Evolutionary conservation across 148 eudicot species (phyloP).

Genomic region (Vaccinium macrocarpon): DNA sequence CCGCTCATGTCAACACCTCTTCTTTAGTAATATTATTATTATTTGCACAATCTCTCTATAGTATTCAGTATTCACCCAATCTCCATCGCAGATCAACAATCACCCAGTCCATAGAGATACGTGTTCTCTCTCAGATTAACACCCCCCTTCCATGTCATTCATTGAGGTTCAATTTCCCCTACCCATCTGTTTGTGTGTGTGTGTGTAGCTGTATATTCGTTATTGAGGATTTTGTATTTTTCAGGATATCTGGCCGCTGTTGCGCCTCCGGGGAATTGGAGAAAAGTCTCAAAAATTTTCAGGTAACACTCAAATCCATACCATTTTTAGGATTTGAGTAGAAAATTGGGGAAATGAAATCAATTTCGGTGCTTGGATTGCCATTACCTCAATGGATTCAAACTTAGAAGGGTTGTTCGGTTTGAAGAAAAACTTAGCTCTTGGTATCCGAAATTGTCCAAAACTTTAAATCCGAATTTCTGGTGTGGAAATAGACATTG

Average conservation of each 20-base stretch:
- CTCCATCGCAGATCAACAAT: background rate
- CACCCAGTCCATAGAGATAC: slow-evolving; percentile 17
- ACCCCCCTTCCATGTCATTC: slow-evolving; percentile 26
- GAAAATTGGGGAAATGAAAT: background rate
- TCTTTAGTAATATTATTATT: too few species aligned
- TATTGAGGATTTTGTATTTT: background rate
- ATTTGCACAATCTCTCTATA: too few species aligned
- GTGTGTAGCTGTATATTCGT: background rate
- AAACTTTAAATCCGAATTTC: background rate
- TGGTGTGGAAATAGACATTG: background rate
- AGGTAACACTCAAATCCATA: slow-evolving; percentile 19
- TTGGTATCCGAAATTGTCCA: background rate
- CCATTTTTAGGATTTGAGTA: background rate
- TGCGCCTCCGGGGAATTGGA: slow-evolving; percentile 16
- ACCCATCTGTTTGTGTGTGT: background rate
- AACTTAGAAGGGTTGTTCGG: background rate
- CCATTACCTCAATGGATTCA: background rate
- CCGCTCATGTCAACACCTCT: background rate
- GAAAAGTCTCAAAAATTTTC: slow-evolving; percentile 27
- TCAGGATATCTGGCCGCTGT: slow-evolving; percentile 35
- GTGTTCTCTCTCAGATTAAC: background rate
- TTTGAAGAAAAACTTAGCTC: background rate
- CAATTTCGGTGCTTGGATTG: background rate
- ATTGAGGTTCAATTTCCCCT: slow-evolving; percentile 32
- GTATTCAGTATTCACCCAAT: background rate